Conservation (phyloP, 768 basidiomycete species). For the Albatrellus ellisii region DNA sequence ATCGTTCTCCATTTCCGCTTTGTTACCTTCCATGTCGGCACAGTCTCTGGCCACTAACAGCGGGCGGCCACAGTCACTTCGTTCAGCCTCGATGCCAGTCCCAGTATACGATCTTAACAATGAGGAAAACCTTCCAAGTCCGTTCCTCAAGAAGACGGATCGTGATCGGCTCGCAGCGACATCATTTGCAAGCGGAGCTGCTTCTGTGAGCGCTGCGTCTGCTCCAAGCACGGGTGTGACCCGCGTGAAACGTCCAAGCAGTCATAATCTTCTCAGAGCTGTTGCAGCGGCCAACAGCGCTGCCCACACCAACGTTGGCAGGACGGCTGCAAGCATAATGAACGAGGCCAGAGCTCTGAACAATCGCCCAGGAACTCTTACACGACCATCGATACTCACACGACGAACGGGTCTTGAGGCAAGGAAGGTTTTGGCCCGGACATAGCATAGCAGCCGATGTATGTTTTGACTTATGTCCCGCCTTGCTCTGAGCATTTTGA, state of each 20-base stretch:
- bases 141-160: constrained; percentile 55
- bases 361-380: not conserved
- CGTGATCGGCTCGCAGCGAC: constrained; percentile 19
- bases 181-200: constrained; percentile 7
- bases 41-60: too few relatives aligned
- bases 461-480: too few relatives aligned
- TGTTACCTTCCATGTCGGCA: too few relatives aligned
- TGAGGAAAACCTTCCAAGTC: constrained; percentile 79
- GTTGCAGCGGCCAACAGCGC: constrained; percentile 45
- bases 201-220: not conserved
- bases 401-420: not conserved
- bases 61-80: not conserved
- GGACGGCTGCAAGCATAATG: not conserved
- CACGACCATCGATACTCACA: not conserved
- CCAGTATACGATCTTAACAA: constrained; percentile 50
- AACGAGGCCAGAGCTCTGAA: not conserved
- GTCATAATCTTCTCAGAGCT: constrained; percentile 40
- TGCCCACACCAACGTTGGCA: constrained; percentile 16
- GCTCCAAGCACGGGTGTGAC: constrained; percentile 6
- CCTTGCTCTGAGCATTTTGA: too few relatives aligned
- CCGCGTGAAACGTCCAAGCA: constrained; percentile 31
- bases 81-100: not conserved
- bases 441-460: too few relatives aligned
- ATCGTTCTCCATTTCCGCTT: too few relatives aligned
- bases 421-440: constrained; percentile 1